Conservation (phyloP, 2,329 filamentous ascomycete species). For the Juglanconis oblonga region DNA sequence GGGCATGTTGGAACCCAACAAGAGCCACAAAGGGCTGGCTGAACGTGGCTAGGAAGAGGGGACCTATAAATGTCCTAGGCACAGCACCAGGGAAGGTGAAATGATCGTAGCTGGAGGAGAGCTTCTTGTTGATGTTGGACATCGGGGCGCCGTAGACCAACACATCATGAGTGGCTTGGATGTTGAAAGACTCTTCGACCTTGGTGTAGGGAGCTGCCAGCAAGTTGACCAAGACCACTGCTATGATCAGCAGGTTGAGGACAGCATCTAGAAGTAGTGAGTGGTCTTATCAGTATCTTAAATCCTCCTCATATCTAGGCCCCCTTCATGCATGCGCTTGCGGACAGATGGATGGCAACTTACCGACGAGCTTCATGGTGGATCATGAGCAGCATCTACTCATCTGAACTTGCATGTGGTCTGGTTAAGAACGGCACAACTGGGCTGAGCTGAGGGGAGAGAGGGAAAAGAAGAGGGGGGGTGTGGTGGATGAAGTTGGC, state of each 20-base stretch:
- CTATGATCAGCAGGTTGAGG: conserved; percentile 57
- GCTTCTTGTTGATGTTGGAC: conserved; percentile 46
- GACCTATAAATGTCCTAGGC: conserved; percentile 84
- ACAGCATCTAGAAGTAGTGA: conserved; percentile 38
- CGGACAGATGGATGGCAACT: background rate
- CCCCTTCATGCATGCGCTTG: too few species aligned
- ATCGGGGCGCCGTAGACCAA: conserved; percentile 74
- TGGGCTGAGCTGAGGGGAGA: too few species aligned
- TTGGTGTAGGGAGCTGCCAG: conserved; percentile 84
- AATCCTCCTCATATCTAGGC: too few species aligned
- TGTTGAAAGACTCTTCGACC: conserved; percentile 97
- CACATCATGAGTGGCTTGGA: conserved; percentile 91
- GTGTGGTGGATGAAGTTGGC: too few species aligned
- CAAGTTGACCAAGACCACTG: conserved; percentile 66
- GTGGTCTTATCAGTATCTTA: conserved; percentile 4
- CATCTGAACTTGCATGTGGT: too few species aligned
- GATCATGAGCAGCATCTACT: background rate
- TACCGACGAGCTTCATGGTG: background rate
- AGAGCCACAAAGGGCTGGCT: conserved; percentile 63
- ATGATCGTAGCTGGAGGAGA: conserved; percentile 77
- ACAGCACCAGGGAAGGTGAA: conserved; percentile 87
- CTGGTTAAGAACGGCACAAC: too few species aligned
- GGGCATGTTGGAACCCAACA: conserved; percentile 53
- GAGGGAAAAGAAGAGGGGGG: too few species aligned
- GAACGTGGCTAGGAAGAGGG: conserved; percentile 71